phyloP scores from a whole-genome alignment of 164 flowering plant genomes.

The Vitis labrusca region DNA sequence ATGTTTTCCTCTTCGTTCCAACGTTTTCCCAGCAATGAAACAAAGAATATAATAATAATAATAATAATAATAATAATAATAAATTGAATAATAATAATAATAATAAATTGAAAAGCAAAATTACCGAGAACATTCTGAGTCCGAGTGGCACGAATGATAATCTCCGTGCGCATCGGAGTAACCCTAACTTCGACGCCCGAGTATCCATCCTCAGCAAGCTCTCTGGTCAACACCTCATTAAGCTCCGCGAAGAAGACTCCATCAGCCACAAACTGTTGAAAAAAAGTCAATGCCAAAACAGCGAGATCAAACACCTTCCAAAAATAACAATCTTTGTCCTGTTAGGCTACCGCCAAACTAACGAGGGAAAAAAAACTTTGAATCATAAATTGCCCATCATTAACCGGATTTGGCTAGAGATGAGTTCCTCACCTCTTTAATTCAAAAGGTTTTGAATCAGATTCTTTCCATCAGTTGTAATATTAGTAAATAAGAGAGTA shows the following conservation, averaged over 20 bases:
- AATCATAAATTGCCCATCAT: no score
- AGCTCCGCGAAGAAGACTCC: neutral
- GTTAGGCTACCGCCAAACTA: no score
- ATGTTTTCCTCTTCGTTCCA: neutral
- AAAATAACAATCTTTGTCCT: no score
- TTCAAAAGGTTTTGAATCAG: no score
- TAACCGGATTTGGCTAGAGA: no score
- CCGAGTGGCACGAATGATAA: slow-evolving; percentile 19
- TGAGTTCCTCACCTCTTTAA: no score
- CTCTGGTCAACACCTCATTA: slow-evolving; percentile 18
- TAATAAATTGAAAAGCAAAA: neutral
- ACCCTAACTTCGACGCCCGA: slow-evolving; percentile 20
- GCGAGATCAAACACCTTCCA: neutral
- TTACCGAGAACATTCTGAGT: slow-evolving; percentile 15
- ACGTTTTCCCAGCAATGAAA: neutral
- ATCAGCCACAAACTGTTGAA: slow-evolving; percentile 14
- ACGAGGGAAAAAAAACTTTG: no score
- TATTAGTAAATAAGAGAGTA: no score
- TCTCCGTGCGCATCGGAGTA: slow-evolving; percentile 19
- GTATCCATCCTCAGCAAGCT: slow-evolving; percentile 18
- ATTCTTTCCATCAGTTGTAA: no score
- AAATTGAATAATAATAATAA: neutral
- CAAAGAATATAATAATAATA: neutral
- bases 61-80: no score
- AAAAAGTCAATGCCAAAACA: neutral